Percentiles rank a stretch among this genome's conserved stretches.
These are phyloP conservation scores for Staphylotrichum longicolle DNA, from an alignment of 495 filamentous ascomycete genomes.

Conservation along the genomic window DNA sequence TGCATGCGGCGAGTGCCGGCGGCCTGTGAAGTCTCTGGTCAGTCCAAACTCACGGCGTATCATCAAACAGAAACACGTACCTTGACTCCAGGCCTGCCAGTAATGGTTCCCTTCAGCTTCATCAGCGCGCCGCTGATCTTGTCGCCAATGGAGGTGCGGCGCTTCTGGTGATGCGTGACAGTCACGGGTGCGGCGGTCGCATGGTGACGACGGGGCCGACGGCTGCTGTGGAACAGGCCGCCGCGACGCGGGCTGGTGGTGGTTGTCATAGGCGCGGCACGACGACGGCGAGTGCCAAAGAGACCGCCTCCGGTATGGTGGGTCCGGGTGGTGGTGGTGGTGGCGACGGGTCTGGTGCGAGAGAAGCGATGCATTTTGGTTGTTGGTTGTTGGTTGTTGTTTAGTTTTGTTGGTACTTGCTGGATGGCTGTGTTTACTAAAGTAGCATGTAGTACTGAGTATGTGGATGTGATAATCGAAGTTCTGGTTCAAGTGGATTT, in stretches of 20 bases:
- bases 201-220: constrained; percentile 2
- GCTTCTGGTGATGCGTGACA: constrained; percentile 48
- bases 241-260: constrained; percentile 11
- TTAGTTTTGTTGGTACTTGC: not conserved
- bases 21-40: constrained; percentile 45
- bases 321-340: constrained; percentile 1
- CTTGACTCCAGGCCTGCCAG: constrained; percentile 61
- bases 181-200: constrained; percentile 22
- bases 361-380: constrained; percentile 7
- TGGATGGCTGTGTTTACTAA: too few relatives aligned
- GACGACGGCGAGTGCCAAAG: constrained; percentile 13
- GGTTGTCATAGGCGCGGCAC: not conserved
- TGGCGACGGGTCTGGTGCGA: not conserved
- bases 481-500: too few relatives aligned
- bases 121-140: constrained; percentile 68
- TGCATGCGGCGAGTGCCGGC: constrained; percentile 70
- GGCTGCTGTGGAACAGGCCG: constrained; percentile 17
- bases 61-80: constrained; percentile 36
- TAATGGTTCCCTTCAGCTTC: constrained; percentile 63
- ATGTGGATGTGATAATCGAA: too few relatives aligned
- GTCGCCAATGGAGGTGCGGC: constrained; percentile 60
- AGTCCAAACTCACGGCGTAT: not conserved
- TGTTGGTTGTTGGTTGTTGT: not conserved
- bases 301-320: not conserved
- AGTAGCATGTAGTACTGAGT: too few relatives aligned